Evolutionary conservation across 345 rosid genomes (phyloP).

Genomic region (Lepidium africanum): DNA sequence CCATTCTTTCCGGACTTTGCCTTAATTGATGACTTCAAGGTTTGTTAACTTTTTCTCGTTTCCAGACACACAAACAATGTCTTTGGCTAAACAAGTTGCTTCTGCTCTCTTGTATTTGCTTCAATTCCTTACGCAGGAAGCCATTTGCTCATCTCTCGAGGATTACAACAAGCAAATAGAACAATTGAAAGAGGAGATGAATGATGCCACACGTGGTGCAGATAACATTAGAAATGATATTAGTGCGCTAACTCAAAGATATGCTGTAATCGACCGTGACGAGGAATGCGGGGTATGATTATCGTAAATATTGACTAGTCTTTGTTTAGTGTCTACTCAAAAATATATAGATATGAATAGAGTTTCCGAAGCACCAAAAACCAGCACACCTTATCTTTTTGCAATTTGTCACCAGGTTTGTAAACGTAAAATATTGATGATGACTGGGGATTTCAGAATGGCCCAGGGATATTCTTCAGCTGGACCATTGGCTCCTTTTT

Average conservation of each 20-base stretch:
- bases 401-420: conserved; percentile 49
- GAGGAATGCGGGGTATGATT: conserved; percentile 95
- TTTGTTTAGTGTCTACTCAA: background rate
- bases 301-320: background rate
- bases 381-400: conserved; percentile 6
- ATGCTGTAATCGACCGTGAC: conserved; percentile 75
- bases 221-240: conserved; percentile 97
- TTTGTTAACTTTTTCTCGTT: conserved; percentile 20
- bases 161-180: conserved; percentile 98
- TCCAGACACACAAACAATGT: background rate
- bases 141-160: conserved; percentile 92
- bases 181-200: conserved; percentile 89
- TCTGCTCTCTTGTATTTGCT: conserved; percentile 3
- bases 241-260: conserved; percentile 95
- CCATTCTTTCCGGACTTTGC: conserved; percentile 99
- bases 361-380: background rate
- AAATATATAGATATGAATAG: background rate
- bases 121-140: conserved; percentile 54
- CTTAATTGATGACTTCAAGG: conserved; percentile 98
- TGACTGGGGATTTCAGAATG: conserved; percentile 59
- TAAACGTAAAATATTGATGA: conserved; percentile 66
- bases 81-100: background rate
- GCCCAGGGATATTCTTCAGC: conserved; percentile 66
- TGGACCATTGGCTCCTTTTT: conserved; percentile 90
- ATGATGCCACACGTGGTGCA: conserved; percentile 99